These are phyloP conservation scores for Odonthalia washingtoniensis DNA, from an alignment of 31 red algal species.

Conservation along the genomic window DNA sequence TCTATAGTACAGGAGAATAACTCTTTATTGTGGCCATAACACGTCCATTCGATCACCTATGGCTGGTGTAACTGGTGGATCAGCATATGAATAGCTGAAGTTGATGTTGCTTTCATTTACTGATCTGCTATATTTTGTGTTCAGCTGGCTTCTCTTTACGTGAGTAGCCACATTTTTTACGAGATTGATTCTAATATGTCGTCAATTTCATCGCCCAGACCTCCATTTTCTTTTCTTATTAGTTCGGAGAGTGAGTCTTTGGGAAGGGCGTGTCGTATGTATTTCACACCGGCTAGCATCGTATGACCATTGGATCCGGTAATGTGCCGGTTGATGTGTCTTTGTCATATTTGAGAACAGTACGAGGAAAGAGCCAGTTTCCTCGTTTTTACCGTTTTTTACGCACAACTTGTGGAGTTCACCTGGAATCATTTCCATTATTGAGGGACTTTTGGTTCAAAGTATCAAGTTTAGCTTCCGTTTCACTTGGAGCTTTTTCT, in stretches of 20 bases:
- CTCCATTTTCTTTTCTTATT: neutral
- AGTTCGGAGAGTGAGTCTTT: neutral
- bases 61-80: neutral
- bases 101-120: neutral
- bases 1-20: neutral
- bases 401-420: neutral
- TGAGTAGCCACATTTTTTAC: neutral
- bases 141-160: neutral
- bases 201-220: neutral
- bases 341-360: neutral
- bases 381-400: neutral
- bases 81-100: neutral
- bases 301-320: neutral
- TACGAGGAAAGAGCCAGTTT: neutral
- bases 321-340: neutral
- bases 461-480: conserved; percentile 41
- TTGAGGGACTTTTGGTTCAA: neutral
- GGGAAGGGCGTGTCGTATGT: neutral
- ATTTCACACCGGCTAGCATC: neutral
- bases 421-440: neutral
- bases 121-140: neutral
- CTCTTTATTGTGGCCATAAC: neutral
- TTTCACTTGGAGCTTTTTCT: conserved; percentile 1
- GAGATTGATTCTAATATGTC: neutral
- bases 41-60: neutral